Conservation (phyloP, 345 rosid genomes). For the Ceriops tagal region DNA sequence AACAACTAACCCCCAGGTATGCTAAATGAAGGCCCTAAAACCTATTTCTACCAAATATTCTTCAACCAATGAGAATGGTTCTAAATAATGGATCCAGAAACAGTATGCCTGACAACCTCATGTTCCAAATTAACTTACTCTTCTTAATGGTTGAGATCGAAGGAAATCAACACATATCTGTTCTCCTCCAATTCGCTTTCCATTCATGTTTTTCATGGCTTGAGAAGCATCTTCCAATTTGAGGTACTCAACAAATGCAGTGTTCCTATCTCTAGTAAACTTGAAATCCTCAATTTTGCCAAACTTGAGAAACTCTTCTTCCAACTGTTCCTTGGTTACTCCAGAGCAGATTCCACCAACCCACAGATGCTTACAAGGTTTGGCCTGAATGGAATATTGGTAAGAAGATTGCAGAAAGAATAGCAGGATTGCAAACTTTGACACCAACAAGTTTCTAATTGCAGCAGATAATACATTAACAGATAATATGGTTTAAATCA, state of each 20-base stretch:
- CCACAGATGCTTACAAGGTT: constrained; percentile 76
- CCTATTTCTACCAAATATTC: constrained; percentile 1
- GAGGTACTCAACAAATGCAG: constrained; percentile 65
- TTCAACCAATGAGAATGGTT: background rate
- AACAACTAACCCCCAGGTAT: too few species aligned
- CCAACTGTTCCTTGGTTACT: constrained; percentile 58
- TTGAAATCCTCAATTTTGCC: constrained; percentile 77
- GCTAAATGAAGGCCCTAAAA: background rate
- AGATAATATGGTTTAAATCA: too few species aligned
- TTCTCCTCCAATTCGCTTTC: constrained; percentile 70
- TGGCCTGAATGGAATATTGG: constrained; percentile 53
- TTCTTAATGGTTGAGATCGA: constrained; percentile 61
- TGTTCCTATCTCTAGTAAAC: constrained; percentile 68
- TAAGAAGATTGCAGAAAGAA: background rate
- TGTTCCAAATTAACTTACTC: constrained; percentile 48
- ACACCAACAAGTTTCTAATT: too few species aligned
- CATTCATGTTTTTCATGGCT: constrained; percentile 76
- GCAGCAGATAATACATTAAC: too few species aligned
- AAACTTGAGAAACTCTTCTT: constrained; percentile 68
- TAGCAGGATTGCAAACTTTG: too few species aligned
- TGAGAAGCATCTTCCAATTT: constrained; percentile 67
- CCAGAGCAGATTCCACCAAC: constrained; percentile 79
- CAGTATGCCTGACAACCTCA: background rate
- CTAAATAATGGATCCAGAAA: too few species aligned
- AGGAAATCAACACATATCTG: constrained; percentile 87